Evolutionary conservation across 1,284 basidiomycete species (phyloP).

Genomic region (Inonotus obliquus): DNA sequence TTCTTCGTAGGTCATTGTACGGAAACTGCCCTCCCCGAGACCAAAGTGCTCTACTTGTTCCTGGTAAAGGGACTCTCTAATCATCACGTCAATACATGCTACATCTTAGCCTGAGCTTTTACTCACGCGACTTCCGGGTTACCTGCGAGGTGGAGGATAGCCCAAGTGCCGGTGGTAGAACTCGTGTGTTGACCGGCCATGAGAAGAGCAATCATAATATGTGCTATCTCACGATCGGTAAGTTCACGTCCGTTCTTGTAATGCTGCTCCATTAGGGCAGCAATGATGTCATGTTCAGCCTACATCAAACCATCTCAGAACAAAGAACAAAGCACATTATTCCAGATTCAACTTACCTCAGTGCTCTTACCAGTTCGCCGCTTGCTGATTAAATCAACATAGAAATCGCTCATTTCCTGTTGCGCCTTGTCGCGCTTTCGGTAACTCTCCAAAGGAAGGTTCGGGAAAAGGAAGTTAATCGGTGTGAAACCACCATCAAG

Average conservation of each 20-base stretch:
- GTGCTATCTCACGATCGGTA: slow-evolving; percentile 89
- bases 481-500: slow-evolving; percentile 92
- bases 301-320: slow-evolving; percentile 26
- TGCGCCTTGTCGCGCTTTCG: slow-evolving; percentile 86
- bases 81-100: not conserved
- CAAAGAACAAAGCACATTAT: not conserved
- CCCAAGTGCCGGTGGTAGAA: slow-evolving; percentile 89
- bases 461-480: slow-evolving; percentile 92
- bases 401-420: slow-evolving; percentile 92
- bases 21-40: slow-evolving; percentile 76
- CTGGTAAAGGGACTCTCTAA: slow-evolving; percentile 73
- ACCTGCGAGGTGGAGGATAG: slow-evolving; percentile 87
- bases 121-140: slow-evolving; percentile 74
- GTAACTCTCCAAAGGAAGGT: slow-evolving; percentile 89
- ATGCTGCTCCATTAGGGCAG: slow-evolving; percentile 77
- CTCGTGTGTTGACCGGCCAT: slow-evolving; percentile 99
- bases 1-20: slow-evolving; percentile 84
- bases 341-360: slow-evolving; percentile 31
- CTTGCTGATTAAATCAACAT: slow-evolving; percentile 82
- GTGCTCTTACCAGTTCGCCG: slow-evolving; percentile 52
- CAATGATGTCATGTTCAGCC: slow-evolving; percentile 90
- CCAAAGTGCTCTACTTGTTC: slow-evolving; percentile 88
- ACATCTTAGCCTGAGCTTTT: not conserved
- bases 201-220: slow-evolving; percentile 93
- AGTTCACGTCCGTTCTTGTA: slow-evolving; percentile 85